Base-by-base conservation (phyloP, 2,329 filamentous ascomycete species). In the Rutstroemia sp. region DNA sequence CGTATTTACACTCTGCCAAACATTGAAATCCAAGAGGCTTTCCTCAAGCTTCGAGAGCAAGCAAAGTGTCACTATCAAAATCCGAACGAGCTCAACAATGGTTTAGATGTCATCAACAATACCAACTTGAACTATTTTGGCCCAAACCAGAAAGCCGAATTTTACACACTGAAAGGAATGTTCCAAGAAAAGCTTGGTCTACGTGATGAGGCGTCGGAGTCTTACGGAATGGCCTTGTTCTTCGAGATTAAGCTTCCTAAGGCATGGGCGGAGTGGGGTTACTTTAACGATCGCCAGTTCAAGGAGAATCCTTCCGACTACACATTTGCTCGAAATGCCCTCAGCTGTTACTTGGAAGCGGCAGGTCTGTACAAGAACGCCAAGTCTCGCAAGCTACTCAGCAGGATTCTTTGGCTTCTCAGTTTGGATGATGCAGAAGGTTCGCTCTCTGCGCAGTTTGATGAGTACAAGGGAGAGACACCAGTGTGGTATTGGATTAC, bases 401-500 rank as follows among this genome's bases (percentile, higher is more conserved):
- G 92, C 55, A 84, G 94, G 42, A 95, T 99, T 50, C 78, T 99
- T 49, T 99, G 94, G 94, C 78, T 99, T 47, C 80, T 99, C 46
- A 97, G 92, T 71, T 77, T 99, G 63, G 94, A 99, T 68, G 91
- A 96, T 67, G 79, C 88, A 0, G 89, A 90, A 68, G 89, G 89
- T 12, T 86, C 82, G 39, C 86, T 99, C 58, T 87, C 89, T 0
- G 79, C 84, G 64, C 90, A 92, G 12, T 99, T 96, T 63, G 90
- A 96, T 62, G 89, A 92, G 64, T 99, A 94, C 75, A 96, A 97
- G 76, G 94, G 94, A 51, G 95, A 99, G 65, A 95, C 91, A 2
- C 91, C 92, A 0, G 90, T 95, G 12, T 99, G 94, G 94, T 99
- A 97, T 74, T 99, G 94, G 94, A 96, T 97, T 64, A 97, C 92